Percentiles rank a stretch among this genome's conserved stretches.
Conservation (phyloP, 768 basidiomycete genomes). For the Macrolepiota fuliginosa region DNA sequence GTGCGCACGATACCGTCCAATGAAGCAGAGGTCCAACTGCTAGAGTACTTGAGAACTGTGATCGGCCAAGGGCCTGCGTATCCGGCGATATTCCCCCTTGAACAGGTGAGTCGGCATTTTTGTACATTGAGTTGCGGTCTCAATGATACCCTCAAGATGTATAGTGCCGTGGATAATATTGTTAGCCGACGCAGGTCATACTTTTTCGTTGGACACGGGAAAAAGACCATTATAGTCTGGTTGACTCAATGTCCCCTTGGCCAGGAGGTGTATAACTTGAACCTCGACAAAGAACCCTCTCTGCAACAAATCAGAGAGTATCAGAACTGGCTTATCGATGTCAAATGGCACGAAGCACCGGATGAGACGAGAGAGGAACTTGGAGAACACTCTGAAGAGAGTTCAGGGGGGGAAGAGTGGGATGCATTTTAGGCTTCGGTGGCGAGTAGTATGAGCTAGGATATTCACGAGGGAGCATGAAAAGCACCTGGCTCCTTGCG, state of each 20-base stretch:
- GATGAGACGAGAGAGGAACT: too few relatives aligned
- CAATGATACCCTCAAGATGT: background rate
- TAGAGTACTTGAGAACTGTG: background rate
- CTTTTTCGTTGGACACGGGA: background rate
- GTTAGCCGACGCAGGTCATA: background rate
- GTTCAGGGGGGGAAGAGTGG: too few relatives aligned
- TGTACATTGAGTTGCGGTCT: background rate
- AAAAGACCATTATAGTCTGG: background rate
- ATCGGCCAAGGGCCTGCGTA: background rate
- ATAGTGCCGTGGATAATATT: background rate
- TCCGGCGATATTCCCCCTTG: background rate
- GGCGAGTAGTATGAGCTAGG: too few relatives aligned
- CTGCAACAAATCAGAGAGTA: background rate
- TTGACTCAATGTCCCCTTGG: background rate
- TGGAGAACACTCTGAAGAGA: too few relatives aligned
- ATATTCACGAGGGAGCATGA: too few relatives aligned
- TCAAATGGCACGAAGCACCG: background rate
- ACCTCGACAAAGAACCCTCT: background rate
- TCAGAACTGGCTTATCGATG: background rate
- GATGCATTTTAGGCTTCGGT: too few relatives aligned
- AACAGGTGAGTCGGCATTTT: background rate
- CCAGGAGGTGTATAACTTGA: background rate
- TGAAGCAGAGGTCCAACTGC: background rate
- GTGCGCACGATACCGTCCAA: background rate
- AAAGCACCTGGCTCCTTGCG: too few relatives aligned